phyloP scores from a whole-genome alignment of 176 grass and related monocot species.

The Saccharum spontaneum region DNA sequence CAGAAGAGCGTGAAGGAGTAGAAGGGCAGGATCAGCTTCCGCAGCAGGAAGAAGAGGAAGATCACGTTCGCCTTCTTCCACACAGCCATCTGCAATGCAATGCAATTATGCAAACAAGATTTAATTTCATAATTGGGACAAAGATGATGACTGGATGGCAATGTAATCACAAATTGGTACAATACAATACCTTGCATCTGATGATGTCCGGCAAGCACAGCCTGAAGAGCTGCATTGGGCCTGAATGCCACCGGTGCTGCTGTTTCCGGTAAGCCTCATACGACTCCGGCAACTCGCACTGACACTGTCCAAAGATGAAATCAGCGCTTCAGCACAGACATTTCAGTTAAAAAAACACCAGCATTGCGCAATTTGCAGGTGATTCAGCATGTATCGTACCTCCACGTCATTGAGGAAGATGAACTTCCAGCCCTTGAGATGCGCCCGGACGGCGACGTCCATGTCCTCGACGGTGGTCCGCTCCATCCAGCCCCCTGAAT shows the following conservation, averaged over 20 bases:
- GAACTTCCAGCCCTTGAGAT: constrained; percentile 91
- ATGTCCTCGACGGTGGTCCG: constrained; percentile 97
- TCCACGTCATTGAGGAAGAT: constrained; percentile 93
- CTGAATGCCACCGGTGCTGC: constrained; percentile 93
- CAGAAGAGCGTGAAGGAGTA: constrained; percentile 98
- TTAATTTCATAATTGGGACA: too few species aligned
- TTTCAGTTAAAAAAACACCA: too few species aligned
- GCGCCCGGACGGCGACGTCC: constrained; percentile 86
- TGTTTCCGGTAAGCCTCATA: constrained; percentile 97
- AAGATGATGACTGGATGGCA: neutral
- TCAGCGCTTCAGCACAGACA: neutral
- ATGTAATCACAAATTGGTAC: neutral
- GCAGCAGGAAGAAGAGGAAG: constrained; percentile 88
- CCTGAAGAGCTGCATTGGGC: constrained; percentile 93
- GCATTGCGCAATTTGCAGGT: too few species aligned
- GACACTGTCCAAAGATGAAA: constrained; percentile 54
- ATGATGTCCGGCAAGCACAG: constrained; percentile 83
- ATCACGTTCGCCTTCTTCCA: constrained; percentile 93
- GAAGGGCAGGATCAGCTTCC: constrained; percentile 87
- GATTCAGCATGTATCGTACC: constrained; percentile 10
- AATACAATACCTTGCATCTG: constrained; percentile 57
- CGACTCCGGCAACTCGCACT: constrained; percentile 88
- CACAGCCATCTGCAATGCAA: constrained; percentile 51
- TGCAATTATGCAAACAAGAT: too few species aligned
- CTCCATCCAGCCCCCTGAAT: constrained; percentile 90